Evolutionary conservation across 2,329 filamentous ascomycete species (phyloP), one percentile per base, ranked within the genome.

Genomic region (Coniochaeta ligniaria): DNA sequence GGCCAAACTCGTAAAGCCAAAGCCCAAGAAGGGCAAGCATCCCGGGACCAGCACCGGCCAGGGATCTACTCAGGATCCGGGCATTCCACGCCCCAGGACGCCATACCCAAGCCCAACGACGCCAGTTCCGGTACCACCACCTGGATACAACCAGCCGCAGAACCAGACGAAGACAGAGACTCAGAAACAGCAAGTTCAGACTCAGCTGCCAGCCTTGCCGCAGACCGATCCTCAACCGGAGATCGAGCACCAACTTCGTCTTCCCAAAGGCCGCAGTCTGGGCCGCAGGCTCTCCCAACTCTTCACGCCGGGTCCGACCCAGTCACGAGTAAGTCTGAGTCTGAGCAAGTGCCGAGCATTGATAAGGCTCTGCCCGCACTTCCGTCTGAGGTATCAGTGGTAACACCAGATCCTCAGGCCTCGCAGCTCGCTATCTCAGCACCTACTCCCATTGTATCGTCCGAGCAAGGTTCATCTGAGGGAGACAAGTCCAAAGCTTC

Each of bases 371-470:
- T 52, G 47, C 47, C 47, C 47, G 47, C 24, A 31, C 47, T 57
- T 22, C 54, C 35, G 31, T 57, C 54, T 57, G 54, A 38, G 54
- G 35, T 28, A 38, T 57, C 54, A 38, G 28, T 57, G 35, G 54
- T 57, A 38, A 57, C 54, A 57, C 35, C 54, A 35, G 54, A 57
- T 57, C 54, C 54, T 38, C 54, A 57, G 54, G 54, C 54, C n/a
- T 57, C 54, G 35, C 54, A 57, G 54, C 54, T 57, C 31, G 16
- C 17, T 7, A 57, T 57, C n/a, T 57, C 54, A 11, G 20, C 54
- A 24, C 54, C 54, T 24, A 36, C 26, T 57, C 31, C 35, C 33
- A 35, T 38, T 57, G 54, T 6, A 11, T 3, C n/a, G 12, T 36
- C 28, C 28, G 24, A 52, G 22, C 22, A 26, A 26, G 47, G 16